phyloP scores from a whole-genome alignment of 1,284 basidiomycete genomes.

The Irpex sp. region DNA sequence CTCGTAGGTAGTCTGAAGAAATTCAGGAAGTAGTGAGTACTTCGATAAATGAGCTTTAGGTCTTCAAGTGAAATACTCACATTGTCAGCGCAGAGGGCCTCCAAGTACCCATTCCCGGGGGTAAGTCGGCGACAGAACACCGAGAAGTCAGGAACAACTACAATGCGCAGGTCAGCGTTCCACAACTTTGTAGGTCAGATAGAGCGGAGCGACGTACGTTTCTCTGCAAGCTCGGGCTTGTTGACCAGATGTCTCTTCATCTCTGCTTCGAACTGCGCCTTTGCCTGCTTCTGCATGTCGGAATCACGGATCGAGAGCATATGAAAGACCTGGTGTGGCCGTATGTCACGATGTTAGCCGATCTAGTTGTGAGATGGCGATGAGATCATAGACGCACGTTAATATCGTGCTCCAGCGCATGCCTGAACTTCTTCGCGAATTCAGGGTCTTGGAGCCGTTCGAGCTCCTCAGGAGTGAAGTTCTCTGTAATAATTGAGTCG shows the following conservation, averaged over 20 bases:
- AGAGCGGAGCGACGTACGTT: no score
- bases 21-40: no score
- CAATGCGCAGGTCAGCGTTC: no score
- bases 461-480: slow-evolving; percentile 50
- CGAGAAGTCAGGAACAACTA: slow-evolving; percentile 54
- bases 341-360: not conserved
- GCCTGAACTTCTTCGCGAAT: slow-evolving; percentile 45
- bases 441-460: slow-evolving; percentile 40
- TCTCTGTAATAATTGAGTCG: slow-evolving; percentile 26
- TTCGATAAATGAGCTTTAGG: no score
- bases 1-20: no score
- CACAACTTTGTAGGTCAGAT: no score
- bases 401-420: slow-evolving; percentile 43
- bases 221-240: slow-evolving; percentile 55
- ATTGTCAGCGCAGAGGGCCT: slow-evolving; percentile 55
- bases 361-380: not conserved
- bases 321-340: slow-evolving; percentile 35
- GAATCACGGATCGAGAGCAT: slow-evolving; percentile 38
- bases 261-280: slow-evolving; percentile 34
- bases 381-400: slow-evolving; percentile 34
- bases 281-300: slow-evolving; percentile 34
- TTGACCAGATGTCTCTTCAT: slow-evolving; percentile 48
- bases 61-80: no score
- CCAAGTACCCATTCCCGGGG: slow-evolving; percentile 60
- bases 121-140: slow-evolving; percentile 55